Evolutionary conservation across 805 yeast species (phyloP), one percentile per base, ranked within the genome.

Genomic region (Starmerella bombicola): DNA sequence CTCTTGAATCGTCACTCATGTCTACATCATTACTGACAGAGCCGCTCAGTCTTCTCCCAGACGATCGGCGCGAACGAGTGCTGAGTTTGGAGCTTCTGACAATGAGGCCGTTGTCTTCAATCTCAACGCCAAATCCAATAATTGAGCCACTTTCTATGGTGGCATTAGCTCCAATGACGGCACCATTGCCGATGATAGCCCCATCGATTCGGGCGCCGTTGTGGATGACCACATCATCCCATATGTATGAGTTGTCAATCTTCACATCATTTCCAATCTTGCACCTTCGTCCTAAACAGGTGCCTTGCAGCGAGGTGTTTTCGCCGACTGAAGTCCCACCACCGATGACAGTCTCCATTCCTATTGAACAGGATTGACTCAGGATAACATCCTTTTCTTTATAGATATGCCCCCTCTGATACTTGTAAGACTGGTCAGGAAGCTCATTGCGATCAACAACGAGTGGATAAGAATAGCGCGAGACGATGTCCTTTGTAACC

Each of bases 401-500:
- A 61, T 91, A 91, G 39, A 88, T 73, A 59, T 91, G 93, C 40
- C 82, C 80, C 38, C 79, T 71, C 53, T 80, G 93, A 60, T 84
- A 84, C 2, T 76, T 64, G 57, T 82, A 91, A 2, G 82, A 71
- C 55, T 80, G 84, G 52, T 71, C 76, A 4, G 30, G 47, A 21
- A 43, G 39, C 22, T 71, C 74, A 58, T 88, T 86, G 40, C 85
- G 67, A 49, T 88, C 97, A 3, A 95, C 88, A 15, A 78, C 83
- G 40, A 88, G 65, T 20, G 98, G 98, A 55, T 84, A 88, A 45
- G 88, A 72, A 83, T 94, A 91, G 57, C 97, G 75, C 18, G 85
- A 84, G 40, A 91, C 65, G 30, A 86, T 74, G 58, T 91, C 97
- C 60, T 82, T 91, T 13, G 93, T 74, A 13, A 91, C 76, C 9